Base-by-base conservation (phyloP, 176 grass and related monocot species). In the Aegilops bicornis region DNA sequence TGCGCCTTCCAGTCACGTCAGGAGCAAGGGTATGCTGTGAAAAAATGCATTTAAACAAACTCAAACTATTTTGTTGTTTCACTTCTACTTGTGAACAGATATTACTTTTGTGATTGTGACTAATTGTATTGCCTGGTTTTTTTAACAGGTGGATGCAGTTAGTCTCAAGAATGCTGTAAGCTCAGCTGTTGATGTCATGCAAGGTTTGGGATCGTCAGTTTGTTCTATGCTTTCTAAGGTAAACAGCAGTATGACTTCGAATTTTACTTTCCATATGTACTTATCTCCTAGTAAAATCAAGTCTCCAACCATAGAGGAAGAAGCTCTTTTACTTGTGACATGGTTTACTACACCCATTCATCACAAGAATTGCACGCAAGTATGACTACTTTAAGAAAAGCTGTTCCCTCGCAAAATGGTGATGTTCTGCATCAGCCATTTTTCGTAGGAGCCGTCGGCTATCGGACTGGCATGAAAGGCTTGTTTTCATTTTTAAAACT, bases 131-230 rank as follows among this genome's bases (percentile, higher is more conserved):
- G 6, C 76, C 42, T 66, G 54, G 31, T 63, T 35, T 84, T 84
- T 17, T 88, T 68, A 74, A 85, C 85, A 99, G 97, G 92, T 69
- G n/a, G 86, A 96, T 89, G 35, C 85, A 90, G 64, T 94, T 90
- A 78, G 82, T 88, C 85, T 94, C 74, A 99, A 88, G 81, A 99
- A 94, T 90, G 94, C 92, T 73, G 62, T 99, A 85, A 93, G 83
- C 85, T 99, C 97, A 69, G 89, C 90, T 47, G 83, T 99, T 85
- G 92, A 99, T 89, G 85, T 91, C 77, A 99, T 99, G 97, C 92
- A 99, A 87, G 85, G 85, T 73, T 90, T 99, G 92, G 89, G 90
- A 54, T 93, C 92, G 60, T 92, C 97, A 20, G 88, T 97, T 87
- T 82, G 32, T 78, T 87, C 79, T 79, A 89, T 99, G 85, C 37